Conservation (phyloP, 148 eudicot species). For the Agrostemma githago region DNA sequence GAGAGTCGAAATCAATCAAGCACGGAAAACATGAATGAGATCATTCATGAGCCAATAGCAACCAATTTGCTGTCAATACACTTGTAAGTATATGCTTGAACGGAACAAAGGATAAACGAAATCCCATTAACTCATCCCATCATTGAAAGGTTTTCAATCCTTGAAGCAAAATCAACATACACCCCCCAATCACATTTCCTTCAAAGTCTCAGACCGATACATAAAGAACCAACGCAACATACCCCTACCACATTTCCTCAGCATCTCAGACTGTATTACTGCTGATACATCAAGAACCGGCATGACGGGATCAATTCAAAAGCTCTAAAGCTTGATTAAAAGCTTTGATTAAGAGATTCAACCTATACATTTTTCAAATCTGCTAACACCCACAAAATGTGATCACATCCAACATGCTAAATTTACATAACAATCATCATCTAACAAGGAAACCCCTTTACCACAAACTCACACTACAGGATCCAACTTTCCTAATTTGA, state of each 20-base stretch:
- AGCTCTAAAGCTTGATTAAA: background rate
- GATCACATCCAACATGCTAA: conserved; percentile 6
- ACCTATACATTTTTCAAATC: background rate
- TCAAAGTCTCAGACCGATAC: too few species aligned
- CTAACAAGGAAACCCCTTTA: background rate
- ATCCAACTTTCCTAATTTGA: conserved; percentile 17
- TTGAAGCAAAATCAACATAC: background rate
- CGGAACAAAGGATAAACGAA: background rate
- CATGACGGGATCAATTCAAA: conserved; percentile 3
- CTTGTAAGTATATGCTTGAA: background rate
- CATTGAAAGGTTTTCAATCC: background rate
- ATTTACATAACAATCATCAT: background rate
- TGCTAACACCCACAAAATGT: conserved; percentile 4
- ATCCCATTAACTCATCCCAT: background rate
- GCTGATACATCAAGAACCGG: background rate
- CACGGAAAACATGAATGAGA: background rate
- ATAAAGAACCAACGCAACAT: background rate
- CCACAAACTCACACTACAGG: background rate
- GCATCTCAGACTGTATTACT: background rate
- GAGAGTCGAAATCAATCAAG: background rate
- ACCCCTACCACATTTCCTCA: background rate
- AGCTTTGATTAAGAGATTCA: background rate
- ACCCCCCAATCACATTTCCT: too few species aligned
- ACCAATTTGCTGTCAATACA: background rate
- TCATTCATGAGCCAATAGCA: background rate